Base-by-base conservation (phyloP, 768 basidiomycete species). In the Gelatoporia subvermispora region DNA sequence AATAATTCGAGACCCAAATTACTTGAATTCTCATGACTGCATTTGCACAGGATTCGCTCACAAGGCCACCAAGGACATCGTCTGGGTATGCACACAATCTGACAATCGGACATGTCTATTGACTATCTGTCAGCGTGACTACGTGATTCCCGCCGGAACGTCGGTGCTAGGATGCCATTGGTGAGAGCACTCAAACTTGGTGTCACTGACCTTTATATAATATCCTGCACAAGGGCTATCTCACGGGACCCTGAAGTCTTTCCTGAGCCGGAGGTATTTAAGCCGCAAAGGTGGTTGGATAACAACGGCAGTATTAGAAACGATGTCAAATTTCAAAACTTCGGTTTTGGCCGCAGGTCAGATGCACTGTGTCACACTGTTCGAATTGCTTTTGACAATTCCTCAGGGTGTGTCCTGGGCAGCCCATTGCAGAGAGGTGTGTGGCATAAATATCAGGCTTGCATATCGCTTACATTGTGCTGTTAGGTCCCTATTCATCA, bases 341-440 rank as follows among this genome's bases (percentile, higher is more conserved):
- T 58, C 49, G 69, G 70, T 4, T 71, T 68, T 47, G 70, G 70
- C 23, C 60, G 68, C 43, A 55, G 67, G 64, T 68, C 43, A 22
- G 56, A 45, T 28, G 17, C 22, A 7, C n/a, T n/a, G 4, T 10
- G 2, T 16, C 17, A 4, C 16, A 7, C 28, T 7, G 17, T 23
- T 23, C 21, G 20, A 25, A 22, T 13, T 31, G 13, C 28, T 13
- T 31, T 13, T 7, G 7, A 31, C 13, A 7, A 5, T 5, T 5
- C 28, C 22, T 10, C n/a, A 78, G 83, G n/a, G 71, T 84, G 4
- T 87, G 84, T 51, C 83, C 82, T 0, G 84, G 84, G 0, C 76
- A 78, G 55, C 75, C 83, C 60, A 75, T 87, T 28, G 84, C 65
- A 2, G 59, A 70, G 13, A 50, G 60, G 59, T 65, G n/a, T 9